A percentile compares a stretch with the other conserved stretches of the same genome.
phyloP scores from a whole-genome alignment of 2,329 filamentous ascomycete species.

The Rutstroemia sydowiana region DNA sequence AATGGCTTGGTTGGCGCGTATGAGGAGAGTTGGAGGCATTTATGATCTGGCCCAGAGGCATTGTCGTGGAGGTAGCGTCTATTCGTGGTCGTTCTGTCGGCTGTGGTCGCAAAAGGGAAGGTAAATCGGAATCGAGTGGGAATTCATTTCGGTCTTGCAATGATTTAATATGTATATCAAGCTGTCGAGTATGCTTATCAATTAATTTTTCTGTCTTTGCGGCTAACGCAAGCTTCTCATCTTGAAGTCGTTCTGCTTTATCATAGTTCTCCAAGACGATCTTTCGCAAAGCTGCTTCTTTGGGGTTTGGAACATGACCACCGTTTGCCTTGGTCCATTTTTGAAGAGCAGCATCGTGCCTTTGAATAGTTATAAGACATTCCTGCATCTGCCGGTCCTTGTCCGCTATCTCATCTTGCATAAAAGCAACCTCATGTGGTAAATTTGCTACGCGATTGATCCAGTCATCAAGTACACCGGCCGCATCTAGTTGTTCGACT shows the following conservation, averaged over 20 bases:
- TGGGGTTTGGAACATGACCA: slow-evolving; percentile 65
- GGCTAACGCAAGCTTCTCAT: slow-evolving; percentile 66
- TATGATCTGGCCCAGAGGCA: slow-evolving; percentile 21
- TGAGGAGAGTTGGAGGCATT: slow-evolving; percentile 21
- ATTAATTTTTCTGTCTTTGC: slow-evolving; percentile 54
- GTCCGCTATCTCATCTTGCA: slow-evolving; percentile 75
- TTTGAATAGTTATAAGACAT: slow-evolving; percentile 60
- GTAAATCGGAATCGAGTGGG: slow-evolving; percentile 46
- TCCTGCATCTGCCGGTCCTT: slow-evolving; percentile 69
- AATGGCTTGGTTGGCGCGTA: slow-evolving; percentile 26
- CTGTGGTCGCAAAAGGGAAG: slow-evolving; percentile 54
- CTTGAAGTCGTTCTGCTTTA: slow-evolving; percentile 61
- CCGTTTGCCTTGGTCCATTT: slow-evolving; percentile 75
- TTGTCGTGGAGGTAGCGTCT: slow-evolving; percentile 15
- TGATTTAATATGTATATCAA: slow-evolving; percentile 55
- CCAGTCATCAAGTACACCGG: slow-evolving; percentile 72
- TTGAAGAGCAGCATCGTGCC: slow-evolving; percentile 68
- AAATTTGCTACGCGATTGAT: slow-evolving; percentile 69
- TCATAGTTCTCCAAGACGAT: slow-evolving; percentile 62
- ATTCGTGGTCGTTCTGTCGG: slow-evolving; percentile 37
- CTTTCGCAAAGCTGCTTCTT: slow-evolving; percentile 61
- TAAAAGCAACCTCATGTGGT: slow-evolving; percentile 73
- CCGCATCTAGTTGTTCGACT: slow-evolving; percentile 53
- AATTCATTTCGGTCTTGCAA: slow-evolving; percentile 52
- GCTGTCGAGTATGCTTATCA: slow-evolving; percentile 56